A percentile compares a stretch with the other conserved stretches of the same genome.
Conservation (phyloP, 208 protist genomes). For the Acanthamoeba culbertsoni region DNA sequence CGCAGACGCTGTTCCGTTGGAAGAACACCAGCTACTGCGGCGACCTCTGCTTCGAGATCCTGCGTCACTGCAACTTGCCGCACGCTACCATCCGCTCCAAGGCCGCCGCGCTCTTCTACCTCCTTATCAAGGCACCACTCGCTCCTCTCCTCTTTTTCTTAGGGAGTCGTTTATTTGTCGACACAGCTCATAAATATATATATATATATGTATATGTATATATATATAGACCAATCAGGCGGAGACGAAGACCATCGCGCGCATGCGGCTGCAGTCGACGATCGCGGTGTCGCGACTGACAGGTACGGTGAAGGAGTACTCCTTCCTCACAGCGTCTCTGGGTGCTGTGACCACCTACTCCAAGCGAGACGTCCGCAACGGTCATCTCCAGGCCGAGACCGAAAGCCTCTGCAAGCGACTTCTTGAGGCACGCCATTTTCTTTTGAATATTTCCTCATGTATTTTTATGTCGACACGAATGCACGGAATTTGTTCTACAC, state of each 20-base stretch:
- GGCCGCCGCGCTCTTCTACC: constrained; percentile 65
- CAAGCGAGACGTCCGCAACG: neutral
- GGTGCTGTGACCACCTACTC: neutral
- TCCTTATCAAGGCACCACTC: constrained; percentile 51
- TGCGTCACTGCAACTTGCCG: constrained; percentile 64
- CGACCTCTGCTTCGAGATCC: constrained; percentile 61
- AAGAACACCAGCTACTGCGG: constrained; percentile 60
- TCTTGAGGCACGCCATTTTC: neutral
- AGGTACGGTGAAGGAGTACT: neutral
- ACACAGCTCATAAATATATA: no score
- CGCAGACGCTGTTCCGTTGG: constrained; percentile 57
- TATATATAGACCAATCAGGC: neutral
- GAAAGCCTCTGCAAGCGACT: neutral
- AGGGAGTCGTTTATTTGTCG: neutral
- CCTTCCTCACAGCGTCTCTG: neutral
- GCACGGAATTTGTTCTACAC: neutral
- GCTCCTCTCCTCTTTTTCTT: neutral
- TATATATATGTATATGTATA: no score
- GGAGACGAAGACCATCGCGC: constrained; percentile 8
- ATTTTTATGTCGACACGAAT: no score
- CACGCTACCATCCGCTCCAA: neutral
- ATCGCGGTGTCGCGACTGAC: constrained; percentile 31
- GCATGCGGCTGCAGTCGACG: constrained; percentile 1
- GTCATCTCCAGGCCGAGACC: neutral
- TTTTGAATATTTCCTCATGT: no score